Percentiles rank a stretch among this genome's conserved stretches.
Evolutionary conservation across 352 stramenopile genomes (phyloP).

Genomic region (Phytophthora parvispora): DNA sequence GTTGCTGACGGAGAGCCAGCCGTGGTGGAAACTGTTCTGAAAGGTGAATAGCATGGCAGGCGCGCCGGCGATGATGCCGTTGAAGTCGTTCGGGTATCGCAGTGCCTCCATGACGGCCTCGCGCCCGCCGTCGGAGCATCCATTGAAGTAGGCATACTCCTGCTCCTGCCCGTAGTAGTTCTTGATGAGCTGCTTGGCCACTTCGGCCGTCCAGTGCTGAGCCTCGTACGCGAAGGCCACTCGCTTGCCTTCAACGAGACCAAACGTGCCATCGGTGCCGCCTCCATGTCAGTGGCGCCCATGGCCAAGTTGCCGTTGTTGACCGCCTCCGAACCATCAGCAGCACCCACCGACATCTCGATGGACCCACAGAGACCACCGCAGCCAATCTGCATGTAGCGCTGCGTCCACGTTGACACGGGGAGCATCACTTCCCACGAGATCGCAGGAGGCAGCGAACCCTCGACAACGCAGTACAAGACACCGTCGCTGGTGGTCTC

Average conservation of each 20-base stretch:
- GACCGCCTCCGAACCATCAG: constrained; percentile 34
- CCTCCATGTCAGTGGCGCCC: constrained; percentile 45
- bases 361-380: constrained; percentile 51
- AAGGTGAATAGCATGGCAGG: constrained; percentile 53
- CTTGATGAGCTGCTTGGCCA: constrained; percentile 51
- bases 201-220: constrained; percentile 46
- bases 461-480: constrained; percentile 42
- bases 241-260: constrained; percentile 34
- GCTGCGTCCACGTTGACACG: constrained; percentile 52
- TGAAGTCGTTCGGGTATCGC: constrained; percentile 51
- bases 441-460: constrained; percentile 23
- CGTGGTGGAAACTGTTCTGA: constrained; percentile 57
- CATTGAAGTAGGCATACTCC: constrained; percentile 57
- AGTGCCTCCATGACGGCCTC: constrained; percentile 54
- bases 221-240: constrained; percentile 50
- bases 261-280: constrained; percentile 41
- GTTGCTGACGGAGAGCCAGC: constrained; percentile 47
- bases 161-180: constrained; percentile 48
- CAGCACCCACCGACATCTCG: constrained; percentile 27
- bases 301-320: constrained; percentile 43
- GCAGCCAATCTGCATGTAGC: constrained; percentile 51
- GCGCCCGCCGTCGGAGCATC: constrained; percentile 50
- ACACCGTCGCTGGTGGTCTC: constrained; percentile 35
- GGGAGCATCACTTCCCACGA: constrained; percentile 43
- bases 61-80: constrained; percentile 51